Percentiles rank a stretch among this genome's conserved stretches.
These are phyloP conservation scores for Decorospora gaudefroyi DNA, from an alignment of 2,329 filamentous ascomycete species.

Conservation along the genomic window DNA sequence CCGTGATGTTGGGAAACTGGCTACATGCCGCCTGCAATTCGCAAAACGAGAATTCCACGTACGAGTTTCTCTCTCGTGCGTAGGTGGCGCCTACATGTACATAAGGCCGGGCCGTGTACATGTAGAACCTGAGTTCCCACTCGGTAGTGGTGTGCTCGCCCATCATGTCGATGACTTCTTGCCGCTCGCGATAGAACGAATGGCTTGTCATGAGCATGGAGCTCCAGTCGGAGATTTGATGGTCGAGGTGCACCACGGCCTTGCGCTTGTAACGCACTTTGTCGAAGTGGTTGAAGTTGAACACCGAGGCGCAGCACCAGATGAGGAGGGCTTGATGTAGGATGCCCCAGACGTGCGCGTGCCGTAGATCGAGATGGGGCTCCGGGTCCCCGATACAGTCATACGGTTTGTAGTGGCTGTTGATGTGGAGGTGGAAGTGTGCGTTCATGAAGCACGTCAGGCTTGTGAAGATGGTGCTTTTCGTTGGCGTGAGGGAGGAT, in stretches of 20 bases:
- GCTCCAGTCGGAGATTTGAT: slow-evolving; percentile 9
- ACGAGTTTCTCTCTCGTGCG: too few relatives aligned
- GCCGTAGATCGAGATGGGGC: neutral
- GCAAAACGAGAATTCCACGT: too few relatives aligned
- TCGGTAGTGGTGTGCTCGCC: slow-evolving; percentile 3
- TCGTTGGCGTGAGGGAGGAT: neutral
- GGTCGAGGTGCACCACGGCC: slow-evolving; percentile 11
- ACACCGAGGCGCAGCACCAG: slow-evolving; percentile 1
- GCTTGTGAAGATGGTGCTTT: slow-evolving; percentile 8
- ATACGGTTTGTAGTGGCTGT: neutral
- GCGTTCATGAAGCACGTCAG: slow-evolving; percentile 7
- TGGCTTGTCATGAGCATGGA: neutral
- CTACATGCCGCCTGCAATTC: too few relatives aligned
- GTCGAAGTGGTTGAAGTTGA: neutral
- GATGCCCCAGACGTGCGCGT: neutral
- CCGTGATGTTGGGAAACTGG: too few relatives aligned
- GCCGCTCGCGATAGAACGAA: neutral
- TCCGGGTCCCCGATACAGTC: neutral
- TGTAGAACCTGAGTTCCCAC: too few relatives aligned
- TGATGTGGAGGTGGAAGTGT: slow-evolving; percentile 9
- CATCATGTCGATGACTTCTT: slow-evolving; percentile 4
- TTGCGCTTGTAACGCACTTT: slow-evolving; percentile 1
- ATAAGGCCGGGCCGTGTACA: too few relatives aligned
- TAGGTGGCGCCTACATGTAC: too few relatives aligned
- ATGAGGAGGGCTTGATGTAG: slow-evolving; percentile 7